Evolutionary conservation across 129 eudicot species (phyloP), one percentile per base, ranked within the genome.

Genomic region (Ambrosia trifida): DNA sequence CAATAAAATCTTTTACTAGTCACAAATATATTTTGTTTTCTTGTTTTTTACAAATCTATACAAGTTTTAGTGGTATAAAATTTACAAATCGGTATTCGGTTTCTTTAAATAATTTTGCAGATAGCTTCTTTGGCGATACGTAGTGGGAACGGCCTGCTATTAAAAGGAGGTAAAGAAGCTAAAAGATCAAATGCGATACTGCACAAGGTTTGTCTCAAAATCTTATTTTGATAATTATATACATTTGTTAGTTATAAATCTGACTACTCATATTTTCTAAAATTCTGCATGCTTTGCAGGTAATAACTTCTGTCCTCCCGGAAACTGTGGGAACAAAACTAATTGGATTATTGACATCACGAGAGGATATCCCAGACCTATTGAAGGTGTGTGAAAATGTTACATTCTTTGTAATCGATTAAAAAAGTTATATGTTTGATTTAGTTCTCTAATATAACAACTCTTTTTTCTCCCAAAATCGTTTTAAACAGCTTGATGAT

Each of bases 151-250:
- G 98, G 98, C 11, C 76, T 92, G 69, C 83, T 92, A n/a, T 46
- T 92, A 78, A 92, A 92, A 86, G 98, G 98, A 46, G 98, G 98
- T 64, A 92, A 89, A 72, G 98, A 92, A 71, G 98, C 98, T 49
- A 81, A 70, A 68, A 83, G 86, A 13, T 83, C 98, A 67, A 92
- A 92, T 77, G 89, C 95, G 5, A 85, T 92, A 62, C 75, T 92
- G 74, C 91, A 92, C 85, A 92, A 92, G 95, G 98, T 92, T 24
- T 70, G 76, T 51, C 49, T 56, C 59, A 56, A 10, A n/a, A 11
- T 41, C 11, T 20, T 2, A 49, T 50, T 57, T 52, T 28, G 8
- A 72, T 16, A 51, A 32, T 50, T 24, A 33, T 33, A 18, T 18
- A 32, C 4, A 14, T 32, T 36, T 24, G 2, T 56, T 75, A 58